Evolutionary conservation across 805 yeast genomes (phyloP), one percentile per base, ranked within the genome.

Genomic region (Blastobotrys mokoenaii): DNA sequence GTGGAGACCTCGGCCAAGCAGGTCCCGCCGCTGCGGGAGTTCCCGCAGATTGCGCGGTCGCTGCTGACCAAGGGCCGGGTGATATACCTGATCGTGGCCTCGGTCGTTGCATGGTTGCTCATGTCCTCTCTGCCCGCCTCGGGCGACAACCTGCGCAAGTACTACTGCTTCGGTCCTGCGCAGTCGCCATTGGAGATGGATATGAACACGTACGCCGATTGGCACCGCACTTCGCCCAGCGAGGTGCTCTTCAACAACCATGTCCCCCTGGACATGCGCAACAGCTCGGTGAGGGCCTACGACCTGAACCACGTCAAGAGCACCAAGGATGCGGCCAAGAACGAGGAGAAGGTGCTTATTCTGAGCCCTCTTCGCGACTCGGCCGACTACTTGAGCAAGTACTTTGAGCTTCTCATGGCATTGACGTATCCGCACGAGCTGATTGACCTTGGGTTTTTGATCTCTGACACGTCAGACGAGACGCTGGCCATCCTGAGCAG

Each of bases 341-440:
- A 52, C 14, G 74, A 77, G 11, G 94, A 86, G 51, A 74, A 79
- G 40, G 78, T 86, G 11, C 65, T 86, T 46, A 65, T 87, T 43
- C 70, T 82, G 49, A 74, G 86, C 57, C 96, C 96, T 8, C 66
- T 86, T 49, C 70, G 94, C 63, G 82, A 86, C 57, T 94, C 95
- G 0, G 88, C 81, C 57, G 69, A 73, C 25, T 89, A 84, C 16
- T 65, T 86, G 50, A 88, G 93, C 10, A 69, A 85, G 69, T 86
- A 88, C 72, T 85, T 87, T 66, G 80, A 81, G 57, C 84, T 86
- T 64, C 67, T 86, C 64, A 84, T 83, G 90, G 85, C 86, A 62
- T 68, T 86, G 64, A 84, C 94, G 1, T 86, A 86, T 60, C 87
- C 84, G 45, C 96, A 87, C 60, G 72, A 76, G 18, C 66, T 84